Base-by-base conservation (phyloP, 805 yeast genomes). In the Hanseniaspora thailandica region DNA sequence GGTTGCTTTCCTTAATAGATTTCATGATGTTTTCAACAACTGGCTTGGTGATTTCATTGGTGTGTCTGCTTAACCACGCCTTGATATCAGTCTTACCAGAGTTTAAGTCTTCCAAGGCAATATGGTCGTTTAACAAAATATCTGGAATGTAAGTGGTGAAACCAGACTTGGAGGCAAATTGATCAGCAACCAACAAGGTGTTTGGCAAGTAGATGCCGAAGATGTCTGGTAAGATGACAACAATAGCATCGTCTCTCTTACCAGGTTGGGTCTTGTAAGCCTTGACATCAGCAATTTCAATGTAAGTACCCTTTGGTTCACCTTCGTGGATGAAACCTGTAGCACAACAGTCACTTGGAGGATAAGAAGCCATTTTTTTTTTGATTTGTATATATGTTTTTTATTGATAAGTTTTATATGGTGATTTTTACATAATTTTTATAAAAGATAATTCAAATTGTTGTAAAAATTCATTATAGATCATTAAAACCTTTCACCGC, bases 61-160 rank as follows among this genome's bases (percentile, higher is more conserved):
- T 55, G 68, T 85, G 93, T 9, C 64, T 70, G 15, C 60, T 62
- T 25, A 75, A 58, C 94, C 95, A 87, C 0, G 60, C 63, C 2
- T 48, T 55, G 43, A 65, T 55, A 19, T 65, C 65, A 12, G 62
- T 61, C 2, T 56, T 54, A 3, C 59, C 66, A 43, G 57, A 58
- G n/a, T 59, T 15, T 38, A 59, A 52, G n/a, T 23, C 30, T 8
- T 34, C 28, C 3, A 26, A 6, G 53, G 68, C 74, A 39, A 74
- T 70, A n/a, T 68, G 61, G 23, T 72, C 73, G 34, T 76, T 77
- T 28, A 76, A 66, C 59, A 86, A 73, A 55, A 85, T 72, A 66
- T 87, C 96, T n/a, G 95, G 95, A 33, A 82, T 68, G 45, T 82
- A 70, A 1, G 83, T 89, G 43, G 74, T 76, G 69, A 74, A 86